Percentiles rank a stretch among this genome's conserved stretches.
Evolutionary conservation across 305 asterid species (phyloP).

Genomic region (Caryopteris hybrid): DNA sequence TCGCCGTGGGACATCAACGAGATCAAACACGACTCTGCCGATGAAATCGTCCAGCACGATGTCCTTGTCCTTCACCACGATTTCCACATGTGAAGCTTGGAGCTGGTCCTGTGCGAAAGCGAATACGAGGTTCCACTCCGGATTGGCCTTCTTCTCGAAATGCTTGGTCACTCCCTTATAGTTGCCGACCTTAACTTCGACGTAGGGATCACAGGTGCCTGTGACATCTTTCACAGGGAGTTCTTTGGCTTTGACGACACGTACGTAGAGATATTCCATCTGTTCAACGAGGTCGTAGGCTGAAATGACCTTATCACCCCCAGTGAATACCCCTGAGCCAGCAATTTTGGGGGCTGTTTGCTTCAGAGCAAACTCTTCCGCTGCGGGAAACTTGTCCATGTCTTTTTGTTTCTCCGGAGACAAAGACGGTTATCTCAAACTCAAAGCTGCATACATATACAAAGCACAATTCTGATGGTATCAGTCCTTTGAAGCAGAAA

Average conservation of each 20-base stretch:
- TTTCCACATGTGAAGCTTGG: conserved; percentile 56
- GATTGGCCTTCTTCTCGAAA: conserved; percentile 18
- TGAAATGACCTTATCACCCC: conserved; percentile 50
- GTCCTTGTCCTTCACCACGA: conserved; percentile 60
- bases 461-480: too few species aligned
- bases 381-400: conserved; percentile 35
- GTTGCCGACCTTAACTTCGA: neutral
- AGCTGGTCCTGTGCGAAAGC: conserved; percentile 64
- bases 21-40: neutral
- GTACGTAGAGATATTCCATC: conserved; percentile 36
- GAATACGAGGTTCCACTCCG: conserved; percentile 60
- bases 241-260: conserved; percentile 20
- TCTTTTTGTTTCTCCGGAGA: conserved; percentile 5
- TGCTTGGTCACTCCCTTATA: neutral
- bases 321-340: conserved; percentile 58
- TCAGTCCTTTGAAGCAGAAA: too few species aligned
- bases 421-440: neutral
- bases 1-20: neutral
- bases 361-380: conserved; percentile 59
- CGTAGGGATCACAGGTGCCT: neutral
- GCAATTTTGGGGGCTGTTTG: conserved; percentile 67
- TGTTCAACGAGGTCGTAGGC: neutral
- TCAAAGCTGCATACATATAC: neutral
- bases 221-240: neutral
- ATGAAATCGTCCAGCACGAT: conserved; percentile 33